Conservation (phyloP, 352 stramenopile genomes). For the Peronosclerospora sorghi region DNA sequence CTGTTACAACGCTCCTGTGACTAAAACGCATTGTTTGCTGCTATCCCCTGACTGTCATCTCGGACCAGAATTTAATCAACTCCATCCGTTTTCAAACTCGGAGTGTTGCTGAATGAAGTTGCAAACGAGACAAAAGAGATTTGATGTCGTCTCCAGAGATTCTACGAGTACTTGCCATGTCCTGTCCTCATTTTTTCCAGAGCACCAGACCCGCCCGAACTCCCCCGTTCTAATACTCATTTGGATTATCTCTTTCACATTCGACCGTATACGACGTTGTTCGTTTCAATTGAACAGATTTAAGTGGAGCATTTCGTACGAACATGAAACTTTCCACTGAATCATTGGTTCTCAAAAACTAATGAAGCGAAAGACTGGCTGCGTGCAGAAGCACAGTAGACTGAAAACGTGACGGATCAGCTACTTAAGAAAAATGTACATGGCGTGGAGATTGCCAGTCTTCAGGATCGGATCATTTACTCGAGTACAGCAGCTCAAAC, state of each 20-base stretch:
- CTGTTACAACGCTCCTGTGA: conserved; percentile 7
- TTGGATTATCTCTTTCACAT: conserved; percentile 65
- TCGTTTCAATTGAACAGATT: conserved; percentile 30
- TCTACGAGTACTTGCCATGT: conserved; percentile 24
- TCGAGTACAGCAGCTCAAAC: no score
- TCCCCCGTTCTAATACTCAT: conserved; percentile 24
- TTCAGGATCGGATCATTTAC: conserved; percentile 44
- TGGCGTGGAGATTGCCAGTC: conserved; percentile 10
- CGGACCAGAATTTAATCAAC: no score
- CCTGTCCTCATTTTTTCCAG: conserved; percentile 39
- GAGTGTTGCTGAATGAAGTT: conserved; percentile 28
- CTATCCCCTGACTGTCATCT: conserved; percentile 1
- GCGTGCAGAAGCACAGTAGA: conserved; percentile 26
- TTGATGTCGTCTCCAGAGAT: conserved; percentile 51
- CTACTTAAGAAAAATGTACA: conserved; percentile 39
- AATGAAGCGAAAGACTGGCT: conserved; percentile 16
- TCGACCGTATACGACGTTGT: conserved; percentile 47
- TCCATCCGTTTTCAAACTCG: conserved; percentile 9
- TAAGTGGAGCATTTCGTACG: conserved; percentile 65
- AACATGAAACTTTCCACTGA: conserved; percentile 61
- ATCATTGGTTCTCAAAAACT: conserved; percentile 36
- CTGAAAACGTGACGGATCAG: conserved; percentile 18
- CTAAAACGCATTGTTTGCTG: conserved; percentile 3
- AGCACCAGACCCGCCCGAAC: conserved; percentile 39
- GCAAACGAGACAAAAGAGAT: conserved; percentile 18